phyloP scores from a whole-genome alignment of 2,329 filamentous ascomycete species.

The Aureobasidium leucospermi region DNA sequence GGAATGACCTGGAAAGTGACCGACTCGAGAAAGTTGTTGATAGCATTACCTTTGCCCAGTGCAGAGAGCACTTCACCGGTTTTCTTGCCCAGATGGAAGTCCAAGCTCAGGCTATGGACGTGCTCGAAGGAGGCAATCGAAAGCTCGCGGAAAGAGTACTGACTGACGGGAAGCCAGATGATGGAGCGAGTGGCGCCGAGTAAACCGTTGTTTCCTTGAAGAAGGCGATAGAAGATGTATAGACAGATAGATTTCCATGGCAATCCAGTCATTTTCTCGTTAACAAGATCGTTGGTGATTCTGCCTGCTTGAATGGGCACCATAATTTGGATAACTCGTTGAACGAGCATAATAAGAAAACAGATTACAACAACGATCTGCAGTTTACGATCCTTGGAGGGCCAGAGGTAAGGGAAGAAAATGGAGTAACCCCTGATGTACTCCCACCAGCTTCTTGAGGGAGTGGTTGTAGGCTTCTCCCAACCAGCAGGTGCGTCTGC shows the following conservation, averaged over 20 bases:
- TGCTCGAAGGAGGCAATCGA: conserved; percentile 96
- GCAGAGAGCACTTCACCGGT: conserved; percentile 95
- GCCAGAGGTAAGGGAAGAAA: conserved; percentile 97
- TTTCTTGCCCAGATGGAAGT: conserved; percentile 94
- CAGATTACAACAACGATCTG: conserved; percentile 76
- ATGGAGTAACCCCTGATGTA: conserved; percentile 87
- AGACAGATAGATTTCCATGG: conserved; percentile 69
- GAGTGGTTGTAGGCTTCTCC: conserved; percentile 79
- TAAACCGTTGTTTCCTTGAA: conserved; percentile 84
- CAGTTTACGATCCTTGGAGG: conserved; percentile 66
- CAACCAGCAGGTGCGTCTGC: conserved; percentile 58
- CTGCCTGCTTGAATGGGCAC: conserved; percentile 74
- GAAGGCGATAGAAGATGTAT: conserved; percentile 68
- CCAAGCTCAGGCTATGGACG: conserved; percentile 87
- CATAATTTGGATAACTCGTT: conserved; percentile 77
- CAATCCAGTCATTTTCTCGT: conserved; percentile 45
- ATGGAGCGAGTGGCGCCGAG: conserved; percentile 75
- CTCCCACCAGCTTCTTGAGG: conserved; percentile 90
- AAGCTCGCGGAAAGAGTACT: conserved; percentile 91
- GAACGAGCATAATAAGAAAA: conserved; percentile 69
- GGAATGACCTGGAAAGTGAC: conserved; percentile 93
- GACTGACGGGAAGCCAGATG: conserved; percentile 92
- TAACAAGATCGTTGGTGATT: conserved; percentile 68
- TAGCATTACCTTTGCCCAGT: conserved; percentile 88
- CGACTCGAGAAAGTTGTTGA: conserved; percentile 94